Percentiles rank a stretch among this genome's conserved stretches.
Conservation (phyloP, 2,329 filamentous ascomycete species). For the Fusarium cicatricum region DNA sequence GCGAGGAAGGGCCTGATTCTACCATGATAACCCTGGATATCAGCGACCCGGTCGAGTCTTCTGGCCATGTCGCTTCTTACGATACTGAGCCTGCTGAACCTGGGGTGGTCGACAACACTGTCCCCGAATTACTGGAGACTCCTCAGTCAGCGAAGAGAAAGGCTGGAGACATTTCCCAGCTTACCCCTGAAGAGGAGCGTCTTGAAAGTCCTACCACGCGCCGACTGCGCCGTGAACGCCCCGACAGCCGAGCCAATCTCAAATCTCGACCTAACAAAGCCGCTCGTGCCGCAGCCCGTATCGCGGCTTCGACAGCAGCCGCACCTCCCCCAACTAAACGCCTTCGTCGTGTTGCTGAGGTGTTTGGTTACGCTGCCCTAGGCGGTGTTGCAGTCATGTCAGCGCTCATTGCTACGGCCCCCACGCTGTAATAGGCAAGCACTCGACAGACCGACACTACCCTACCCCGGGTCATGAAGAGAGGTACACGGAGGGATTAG, state of each 20-base stretch:
- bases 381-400: slow-evolving; percentile 52
- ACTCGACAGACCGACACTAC: slow-evolving; percentile 1
- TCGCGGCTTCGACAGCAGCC: not conserved
- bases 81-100: not conserved
- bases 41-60: slow-evolving; percentile 3
- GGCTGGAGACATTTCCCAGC: slow-evolving; percentile 40
- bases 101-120: not conserved
- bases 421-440: slow-evolving; percentile 29
- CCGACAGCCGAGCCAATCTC: not conserved
- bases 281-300: not conserved
- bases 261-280: not conserved
- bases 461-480: not conserved
- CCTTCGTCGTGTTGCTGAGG: slow-evolving; percentile 47
- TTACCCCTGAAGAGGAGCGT: slow-evolving; percentile 22
- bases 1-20: slow-evolving; percentile 6
- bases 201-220: not conserved
- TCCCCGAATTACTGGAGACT: not conserved
- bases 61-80: not conserved
- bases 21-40: slow-evolving; percentile 6
- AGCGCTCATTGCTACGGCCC: slow-evolving; percentile 51
- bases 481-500: not conserved
- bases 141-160: slow-evolving; percentile 38
- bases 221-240: not conserved
- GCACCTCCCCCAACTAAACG: slow-evolving; percentile 41
- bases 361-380: slow-evolving; percentile 48